These are phyloP conservation scores for Mucor plumbeus DNA, from an alignment of 371 early-diverging fungal genomes.

Conservation along the genomic window DNA sequence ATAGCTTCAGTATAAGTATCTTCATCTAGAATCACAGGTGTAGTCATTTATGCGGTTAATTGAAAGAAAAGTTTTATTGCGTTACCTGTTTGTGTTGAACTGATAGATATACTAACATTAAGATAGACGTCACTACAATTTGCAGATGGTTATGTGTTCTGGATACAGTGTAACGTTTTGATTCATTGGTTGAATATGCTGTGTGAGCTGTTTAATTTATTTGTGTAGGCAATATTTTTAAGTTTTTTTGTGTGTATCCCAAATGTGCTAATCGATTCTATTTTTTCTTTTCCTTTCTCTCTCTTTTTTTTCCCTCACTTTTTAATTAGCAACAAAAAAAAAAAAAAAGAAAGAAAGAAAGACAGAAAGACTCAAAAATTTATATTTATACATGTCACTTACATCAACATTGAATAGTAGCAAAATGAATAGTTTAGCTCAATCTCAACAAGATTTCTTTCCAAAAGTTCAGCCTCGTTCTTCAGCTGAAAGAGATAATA, in stretches of 20 bases:
- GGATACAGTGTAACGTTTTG: no score
- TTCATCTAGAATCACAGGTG: conserved; percentile 68
- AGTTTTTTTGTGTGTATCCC: neutral
- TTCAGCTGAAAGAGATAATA: conserved; percentile 46
- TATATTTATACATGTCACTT: neutral
- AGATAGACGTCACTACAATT: no score
- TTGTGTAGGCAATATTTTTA: neutral
- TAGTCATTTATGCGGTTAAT: neutral
- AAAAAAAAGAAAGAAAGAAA: neutral
- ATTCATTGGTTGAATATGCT: no score
- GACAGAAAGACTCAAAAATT: no score
- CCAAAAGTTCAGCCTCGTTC: conserved; percentile 44
- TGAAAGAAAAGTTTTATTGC: neutral
- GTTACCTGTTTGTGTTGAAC: no score
- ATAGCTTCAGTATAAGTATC: conserved; percentile 81
- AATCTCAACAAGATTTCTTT: neutral
- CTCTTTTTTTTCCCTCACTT: neutral
- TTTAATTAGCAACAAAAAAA: neutral
- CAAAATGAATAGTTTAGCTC: neutral
- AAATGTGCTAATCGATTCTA: neutral
- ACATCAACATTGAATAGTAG: neutral
- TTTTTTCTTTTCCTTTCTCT: neutral
- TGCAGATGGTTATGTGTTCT: no score
- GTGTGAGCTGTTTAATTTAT: neutral
- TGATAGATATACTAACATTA: no score